phyloP scores from a whole-genome alignment of 371 early-diverging fungal genomes.

The Nosema muscidifuracis region DNA sequence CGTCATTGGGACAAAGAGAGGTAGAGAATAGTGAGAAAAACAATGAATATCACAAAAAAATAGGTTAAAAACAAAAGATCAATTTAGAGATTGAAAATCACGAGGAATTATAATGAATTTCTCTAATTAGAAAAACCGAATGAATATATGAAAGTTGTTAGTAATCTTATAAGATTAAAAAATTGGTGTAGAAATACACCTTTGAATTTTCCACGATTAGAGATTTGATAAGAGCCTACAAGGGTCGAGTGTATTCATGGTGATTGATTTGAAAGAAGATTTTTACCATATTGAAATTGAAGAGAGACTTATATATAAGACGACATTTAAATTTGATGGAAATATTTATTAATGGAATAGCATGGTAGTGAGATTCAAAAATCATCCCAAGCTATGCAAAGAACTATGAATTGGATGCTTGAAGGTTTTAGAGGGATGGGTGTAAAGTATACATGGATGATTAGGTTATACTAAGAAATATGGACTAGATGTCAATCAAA shows the following conservation, averaged over 20 bases:
- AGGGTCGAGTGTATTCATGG: constrained; percentile 30
- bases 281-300: constrained; percentile 21
- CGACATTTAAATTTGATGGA: constrained; percentile 18
- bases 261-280: constrained; percentile 4
- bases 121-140: no score
- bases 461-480: no score
- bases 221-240: constrained; percentile 17
- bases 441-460: no score
- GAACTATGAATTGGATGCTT: no score
- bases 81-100: no score
- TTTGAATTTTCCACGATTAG: constrained; percentile 24
- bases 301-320: constrained; percentile 3
- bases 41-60: no score
- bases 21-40: no score
- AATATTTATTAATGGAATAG: constrained; percentile 40
- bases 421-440: no score
- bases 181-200: constrained; percentile 3
- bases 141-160: constrained; percentile 40
- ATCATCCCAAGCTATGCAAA: constrained; percentile 39
- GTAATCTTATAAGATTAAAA: constrained; percentile 39
- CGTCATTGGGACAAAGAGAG: no score
- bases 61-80: no score
- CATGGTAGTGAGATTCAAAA: constrained; percentile 47
- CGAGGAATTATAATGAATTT: no score
- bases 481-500: no score